phyloP scores from a whole-genome alignment of 2,329 filamentous ascomycete species.

The Alternaria arbusti region DNA sequence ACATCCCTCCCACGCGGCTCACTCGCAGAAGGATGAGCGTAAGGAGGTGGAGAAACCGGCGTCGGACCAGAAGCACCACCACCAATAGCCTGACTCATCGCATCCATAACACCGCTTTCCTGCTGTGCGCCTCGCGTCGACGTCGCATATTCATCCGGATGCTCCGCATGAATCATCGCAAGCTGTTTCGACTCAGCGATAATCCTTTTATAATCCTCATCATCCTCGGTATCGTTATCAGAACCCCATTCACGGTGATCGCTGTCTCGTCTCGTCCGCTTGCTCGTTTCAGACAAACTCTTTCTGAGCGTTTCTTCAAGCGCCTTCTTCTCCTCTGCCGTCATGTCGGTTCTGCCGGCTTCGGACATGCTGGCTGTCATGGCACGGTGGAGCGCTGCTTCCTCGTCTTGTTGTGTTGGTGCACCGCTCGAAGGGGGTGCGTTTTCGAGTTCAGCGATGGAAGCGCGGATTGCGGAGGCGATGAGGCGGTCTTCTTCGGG shows the following conservation, averaged over 20 bases:
- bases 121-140: conserved; percentile 9
- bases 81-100: conserved; percentile 12
- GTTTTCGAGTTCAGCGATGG: conserved; percentile 64
- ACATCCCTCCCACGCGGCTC: not conserved
- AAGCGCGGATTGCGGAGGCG: conserved; percentile 76
- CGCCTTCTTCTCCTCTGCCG: conserved; percentile 46
- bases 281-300: conserved; percentile 52
- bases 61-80: not conserved
- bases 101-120: conserved; percentile 15
- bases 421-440: conserved; percentile 27
- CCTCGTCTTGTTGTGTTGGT: conserved; percentile 47
- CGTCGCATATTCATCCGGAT: conserved; percentile 24
- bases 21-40: not conserved
- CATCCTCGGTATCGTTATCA: conserved; percentile 37
- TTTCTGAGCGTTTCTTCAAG: conserved; percentile 55
- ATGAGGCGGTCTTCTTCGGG: conserved; percentile 72
- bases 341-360: conserved; percentile 42
- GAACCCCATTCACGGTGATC: conserved; percentile 37
- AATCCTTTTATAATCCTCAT: conserved; percentile 46
- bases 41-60: not conserved
- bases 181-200: conserved; percentile 45
- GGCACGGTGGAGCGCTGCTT: conserved; percentile 57
- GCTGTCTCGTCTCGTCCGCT: conserved; percentile 19
- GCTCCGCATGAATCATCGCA: conserved; percentile 31
- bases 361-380: conserved; percentile 59